Evolutionary conservation across 345 rosid genomes (phyloP).

Genomic region (Eutrema yunnanense): DNA sequence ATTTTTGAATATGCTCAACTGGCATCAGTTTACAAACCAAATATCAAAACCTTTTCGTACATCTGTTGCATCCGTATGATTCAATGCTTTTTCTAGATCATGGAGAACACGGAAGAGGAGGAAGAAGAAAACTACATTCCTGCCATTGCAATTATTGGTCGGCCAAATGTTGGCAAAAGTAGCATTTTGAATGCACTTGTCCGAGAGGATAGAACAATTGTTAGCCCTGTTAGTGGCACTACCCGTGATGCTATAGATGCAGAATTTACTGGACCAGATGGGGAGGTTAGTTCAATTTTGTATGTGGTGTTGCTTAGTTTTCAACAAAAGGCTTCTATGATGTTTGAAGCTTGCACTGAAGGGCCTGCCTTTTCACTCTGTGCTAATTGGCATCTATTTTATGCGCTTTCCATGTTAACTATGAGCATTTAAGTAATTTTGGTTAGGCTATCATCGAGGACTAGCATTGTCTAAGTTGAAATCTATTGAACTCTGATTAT

Average conservation of each 20-base stretch:
- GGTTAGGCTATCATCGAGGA: neutral
- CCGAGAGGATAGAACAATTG: constrained; percentile 95
- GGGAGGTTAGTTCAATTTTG: constrained; percentile 51
- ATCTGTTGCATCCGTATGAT: neutral
- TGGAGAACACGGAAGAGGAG: constrained; percentile 43
- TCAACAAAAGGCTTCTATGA: neutral
- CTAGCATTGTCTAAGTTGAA: neutral
- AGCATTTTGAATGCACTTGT: constrained; percentile 95
- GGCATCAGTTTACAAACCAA: neutral
- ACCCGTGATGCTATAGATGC: constrained; percentile 98
- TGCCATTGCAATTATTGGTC: constrained; percentile 89
- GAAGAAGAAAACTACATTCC: constrained; percentile 73
- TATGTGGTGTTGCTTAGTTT: neutral
- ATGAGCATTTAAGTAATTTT: no score
- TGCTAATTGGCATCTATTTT: neutral
- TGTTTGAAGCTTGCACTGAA: neutral
- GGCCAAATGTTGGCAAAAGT: constrained; percentile 97
- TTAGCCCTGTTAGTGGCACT: constrained; percentile 96
- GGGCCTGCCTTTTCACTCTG: neutral
- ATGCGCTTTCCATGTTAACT: no score
- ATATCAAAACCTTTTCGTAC: neutral
- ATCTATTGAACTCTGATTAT: neutral
- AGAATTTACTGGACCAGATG: constrained; percentile 78
- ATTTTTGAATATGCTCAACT: neutral
- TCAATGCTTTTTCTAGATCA: constrained; percentile 33